A percentile compares a stretch with the other conserved stretches of the same genome.
Conservation (phyloP, 257 asterid species). For the Solanum ahanhuiri region DNA sequence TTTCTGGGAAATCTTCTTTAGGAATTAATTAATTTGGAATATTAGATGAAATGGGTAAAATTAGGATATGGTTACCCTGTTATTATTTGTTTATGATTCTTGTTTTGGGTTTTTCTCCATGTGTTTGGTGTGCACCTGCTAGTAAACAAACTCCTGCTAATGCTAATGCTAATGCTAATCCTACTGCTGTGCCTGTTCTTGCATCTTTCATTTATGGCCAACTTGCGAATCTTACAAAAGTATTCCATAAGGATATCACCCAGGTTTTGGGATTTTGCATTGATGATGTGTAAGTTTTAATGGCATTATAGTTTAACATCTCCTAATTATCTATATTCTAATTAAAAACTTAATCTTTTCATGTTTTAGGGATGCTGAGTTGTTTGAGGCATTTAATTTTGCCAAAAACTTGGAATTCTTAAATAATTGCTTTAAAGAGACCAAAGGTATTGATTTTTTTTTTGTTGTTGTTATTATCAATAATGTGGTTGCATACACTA, state of each 20-base stretch:
- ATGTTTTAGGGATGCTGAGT: slow-evolving; percentile 59
- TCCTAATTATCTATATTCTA: not conserved
- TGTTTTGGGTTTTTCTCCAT: slow-evolving; percentile 24
- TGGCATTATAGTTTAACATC: not conserved
- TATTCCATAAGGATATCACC: slow-evolving; percentile 54
- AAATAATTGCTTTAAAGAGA: slow-evolving; percentile 59
- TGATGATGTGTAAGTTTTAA: slow-evolving; percentile 60
- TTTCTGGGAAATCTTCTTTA: slow-evolving; percentile 8
- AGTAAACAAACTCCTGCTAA: slow-evolving; percentile 25
- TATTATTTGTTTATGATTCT: slow-evolving; percentile 39
- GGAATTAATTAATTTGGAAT: slow-evolving; percentile 24
- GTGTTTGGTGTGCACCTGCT: slow-evolving; percentile 33
- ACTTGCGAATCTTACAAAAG: slow-evolving; percentile 62
- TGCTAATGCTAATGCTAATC: slow-evolving; percentile 3
- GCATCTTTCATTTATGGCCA: slow-evolving; percentile 69
- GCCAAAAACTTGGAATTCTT: slow-evolving; percentile 63
- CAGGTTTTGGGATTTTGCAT: slow-evolving; percentile 67
- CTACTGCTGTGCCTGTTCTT: slow-evolving; percentile 47
- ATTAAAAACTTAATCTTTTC: slow-evolving; percentile 6
- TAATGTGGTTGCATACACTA: not conserved
- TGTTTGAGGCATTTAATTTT: slow-evolving; percentile 75
- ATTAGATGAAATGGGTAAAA: slow-evolving; percentile 62
- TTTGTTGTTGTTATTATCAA: not conserved
- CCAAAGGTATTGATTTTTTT: slow-evolving; percentile 34
- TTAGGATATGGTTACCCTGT: slow-evolving; percentile 46